Base-by-base conservation (phyloP, 768 basidiomycete genomes). In the Polyporus arcularius region DNA sequence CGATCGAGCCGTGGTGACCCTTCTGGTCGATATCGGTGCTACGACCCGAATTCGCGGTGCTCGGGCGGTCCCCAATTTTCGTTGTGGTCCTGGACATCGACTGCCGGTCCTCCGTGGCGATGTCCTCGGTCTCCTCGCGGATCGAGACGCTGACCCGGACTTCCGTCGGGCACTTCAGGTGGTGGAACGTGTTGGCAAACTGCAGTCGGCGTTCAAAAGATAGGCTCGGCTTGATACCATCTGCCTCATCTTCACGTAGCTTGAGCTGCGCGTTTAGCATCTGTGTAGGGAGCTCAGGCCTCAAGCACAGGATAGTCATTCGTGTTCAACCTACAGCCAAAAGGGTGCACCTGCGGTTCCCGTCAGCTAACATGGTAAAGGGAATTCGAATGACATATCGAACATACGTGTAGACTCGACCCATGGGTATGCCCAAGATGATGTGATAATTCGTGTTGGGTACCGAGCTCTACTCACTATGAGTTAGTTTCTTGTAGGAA, bases 251-350 rank as follows among this genome's bases (percentile, higher is more conserved):
- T 46, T 55, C 53, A 11, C n/a, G 41, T 3, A 42, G 41, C 42
- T 55, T 42, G 12, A 55, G 53, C 26, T 28, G 21, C 10, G 28
- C 26, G 40, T 55, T 55, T 1, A 55, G 53, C 53, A 55, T 55
- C 53, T 55, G 21, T 10, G 28, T 15, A 21, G 12, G 12, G 18
- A 30, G 26, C 3, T 26, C 21, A 26, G 35, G 35, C 11, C 35
- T n/a, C n/a, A n/a, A n/a, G n/a, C n/a, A n/a, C n/a, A n/a, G 9
- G 15, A 43, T 6, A 43, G 15, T 6, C 4, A 43, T 14, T 4
- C n/a, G n/a, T n/a, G 42, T 43, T 16, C n/a, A 45, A 26, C 46
- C 11, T 48, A 48, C 46, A 28, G 46, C 46, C 9, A 48, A 9
- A 11, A 48, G 26, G 10, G 46, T 48, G 26, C 21, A 48, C 12